Conservation (phyloP, 768 basidiomycete species). For the Ramaria sp. region DNA sequence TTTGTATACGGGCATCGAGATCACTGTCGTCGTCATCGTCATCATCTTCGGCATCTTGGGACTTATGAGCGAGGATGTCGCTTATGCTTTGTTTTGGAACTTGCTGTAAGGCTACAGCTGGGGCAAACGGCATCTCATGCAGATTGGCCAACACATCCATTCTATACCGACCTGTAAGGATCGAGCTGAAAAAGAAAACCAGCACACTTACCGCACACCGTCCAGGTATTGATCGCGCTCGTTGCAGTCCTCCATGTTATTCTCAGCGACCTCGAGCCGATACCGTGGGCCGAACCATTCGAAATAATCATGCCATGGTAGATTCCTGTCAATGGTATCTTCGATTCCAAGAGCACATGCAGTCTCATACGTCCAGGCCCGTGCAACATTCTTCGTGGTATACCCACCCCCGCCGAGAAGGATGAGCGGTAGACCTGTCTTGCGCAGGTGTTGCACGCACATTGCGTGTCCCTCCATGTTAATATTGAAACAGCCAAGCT, state of each 20-base stretch:
- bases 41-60: slow-evolving; percentile 26
- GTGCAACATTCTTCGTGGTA: slow-evolving; percentile 91
- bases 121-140: slow-evolving; percentile 54
- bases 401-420: slow-evolving; percentile 95
- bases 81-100: slow-evolving; percentile 64
- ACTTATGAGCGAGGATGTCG: slow-evolving; percentile 46
- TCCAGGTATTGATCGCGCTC: slow-evolving; percentile 70
- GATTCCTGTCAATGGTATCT: slow-evolving; percentile 59
- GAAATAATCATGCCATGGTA: slow-evolving; percentile 85
- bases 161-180: slow-evolving; percentile 30
- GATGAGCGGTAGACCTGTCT: slow-evolving; percentile 77
- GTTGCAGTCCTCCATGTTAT: slow-evolving; percentile 94
- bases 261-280: slow-evolving; percentile 79
- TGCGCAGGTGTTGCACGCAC: slow-evolving; percentile 79
- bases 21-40: slow-evolving; percentile 24
- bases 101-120: slow-evolving; percentile 79
- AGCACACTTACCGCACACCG: slow-evolving; percentile 54
- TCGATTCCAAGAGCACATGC: slow-evolving; percentile 88
- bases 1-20: slow-evolving; percentile 38
- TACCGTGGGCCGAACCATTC: slow-evolving; percentile 98
- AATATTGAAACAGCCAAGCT: slow-evolving; percentile 91
- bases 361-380: slow-evolving; percentile 95
- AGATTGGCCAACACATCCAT: slow-evolving; percentile 42
- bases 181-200: background rate
- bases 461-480: slow-evolving; percentile 92